Evolutionary conservation across 2,329 filamentous ascomycete species (phyloP).

Genomic region (Monosporascus sp.): DNA sequence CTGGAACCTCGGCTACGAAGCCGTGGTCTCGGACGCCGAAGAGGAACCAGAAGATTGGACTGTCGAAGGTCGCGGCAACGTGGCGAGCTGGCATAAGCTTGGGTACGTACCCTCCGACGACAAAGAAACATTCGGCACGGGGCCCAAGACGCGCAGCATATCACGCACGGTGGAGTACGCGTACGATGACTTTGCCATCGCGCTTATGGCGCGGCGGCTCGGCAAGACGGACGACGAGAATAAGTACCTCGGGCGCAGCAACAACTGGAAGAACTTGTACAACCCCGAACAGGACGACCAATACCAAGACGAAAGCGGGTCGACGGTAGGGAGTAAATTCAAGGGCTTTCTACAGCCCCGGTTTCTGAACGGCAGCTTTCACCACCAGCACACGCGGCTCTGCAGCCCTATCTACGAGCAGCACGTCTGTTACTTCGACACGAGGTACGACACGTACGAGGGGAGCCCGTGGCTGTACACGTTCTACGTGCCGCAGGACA

Average conservation of each 20-base stretch:
- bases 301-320: slow-evolving; percentile 13
- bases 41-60: slow-evolving; percentile 62
- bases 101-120: slow-evolving; percentile 70
- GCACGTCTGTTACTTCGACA: slow-evolving; percentile 43
- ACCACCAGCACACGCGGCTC: slow-evolving; percentile 60
- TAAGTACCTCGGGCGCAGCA: slow-evolving; percentile 57
- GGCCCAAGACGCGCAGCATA: slow-evolving; percentile 62
- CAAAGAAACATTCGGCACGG: slow-evolving; percentile 55
- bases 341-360: slow-evolving; percentile 67
- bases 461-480: slow-evolving; percentile 64
- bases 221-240: slow-evolving; percentile 46
- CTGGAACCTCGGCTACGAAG: slow-evolving; percentile 68
- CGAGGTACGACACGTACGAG: slow-evolving; percentile 37
- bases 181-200: slow-evolving; percentile 71
- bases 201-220: slow-evolving; percentile 55
- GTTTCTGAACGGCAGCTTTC: slow-evolving; percentile 60
- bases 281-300: slow-evolving; percentile 36
- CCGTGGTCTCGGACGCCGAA: slow-evolving; percentile 68
- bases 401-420: slow-evolving; percentile 50
- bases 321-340: slow-evolving; percentile 44
- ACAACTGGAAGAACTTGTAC: slow-evolving; percentile 68
- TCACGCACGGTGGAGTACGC: slow-evolving; percentile 75
- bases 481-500: slow-evolving; percentile 52
- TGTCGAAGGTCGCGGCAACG: slow-evolving; percentile 63
- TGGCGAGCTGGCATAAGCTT: slow-evolving; percentile 64